These are phyloP conservation scores for Arthrobotrys entomopaga DNA, from an alignment of 2,329 filamentous ascomycete genomes.

Conservation along the genomic window DNA sequence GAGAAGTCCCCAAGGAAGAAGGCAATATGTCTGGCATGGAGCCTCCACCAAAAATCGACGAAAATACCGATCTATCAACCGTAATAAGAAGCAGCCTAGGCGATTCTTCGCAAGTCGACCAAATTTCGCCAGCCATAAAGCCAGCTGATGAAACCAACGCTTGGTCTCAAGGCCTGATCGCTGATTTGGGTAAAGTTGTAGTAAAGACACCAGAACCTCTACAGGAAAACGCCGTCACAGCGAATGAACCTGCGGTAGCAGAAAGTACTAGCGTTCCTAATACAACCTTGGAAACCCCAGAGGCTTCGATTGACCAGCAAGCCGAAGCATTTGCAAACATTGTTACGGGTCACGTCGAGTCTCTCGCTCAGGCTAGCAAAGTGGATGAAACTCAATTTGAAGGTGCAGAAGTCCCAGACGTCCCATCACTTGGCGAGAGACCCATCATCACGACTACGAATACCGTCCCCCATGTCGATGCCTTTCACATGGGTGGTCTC, in stretches of 20 bases:
- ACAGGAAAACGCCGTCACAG: background rate
- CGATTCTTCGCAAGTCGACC: conserved; percentile 13
- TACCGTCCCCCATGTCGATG: conserved; percentile 32
- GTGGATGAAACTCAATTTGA: background rate
- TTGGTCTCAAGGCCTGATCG: conserved; percentile 46
- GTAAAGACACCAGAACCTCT: background rate
- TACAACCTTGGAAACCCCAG: background rate
- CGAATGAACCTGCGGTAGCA: background rate
- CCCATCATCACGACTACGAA: conserved; percentile 38
- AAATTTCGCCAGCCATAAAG: conserved; percentile 24
- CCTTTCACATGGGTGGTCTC: conserved; percentile 29
- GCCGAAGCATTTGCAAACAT: conserved; percentile 22
- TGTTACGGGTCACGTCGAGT: conserved; percentile 9
- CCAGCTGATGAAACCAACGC: conserved; percentile 27
- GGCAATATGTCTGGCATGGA: background rate
- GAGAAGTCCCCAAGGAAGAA: background rate
- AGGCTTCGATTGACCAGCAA: conserved; percentile 16
- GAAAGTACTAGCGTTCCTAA: background rate
- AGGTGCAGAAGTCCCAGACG: background rate
- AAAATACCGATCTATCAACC: conserved; percentile 28
- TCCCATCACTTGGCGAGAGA: conserved; percentile 1
- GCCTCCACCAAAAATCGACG: conserved; percentile 10
- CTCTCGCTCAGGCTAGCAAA: background rate
- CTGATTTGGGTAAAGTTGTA: conserved; percentile 38
- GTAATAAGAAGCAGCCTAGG: conserved; percentile 30